Conservation (phyloP, 371 early-diverging fungal species). For the Dentiscutata heterogama region DNA sequence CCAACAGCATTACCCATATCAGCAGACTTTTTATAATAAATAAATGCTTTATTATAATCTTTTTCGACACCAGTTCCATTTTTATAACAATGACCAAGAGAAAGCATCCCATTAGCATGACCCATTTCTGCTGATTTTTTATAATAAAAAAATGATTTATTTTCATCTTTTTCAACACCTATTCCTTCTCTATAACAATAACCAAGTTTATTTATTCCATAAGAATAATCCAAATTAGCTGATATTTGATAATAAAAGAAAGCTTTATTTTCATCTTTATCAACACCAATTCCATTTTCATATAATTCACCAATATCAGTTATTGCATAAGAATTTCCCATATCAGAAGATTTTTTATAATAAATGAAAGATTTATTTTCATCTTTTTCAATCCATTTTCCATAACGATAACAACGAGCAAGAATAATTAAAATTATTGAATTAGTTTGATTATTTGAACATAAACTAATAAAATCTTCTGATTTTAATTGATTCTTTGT, state of each 20-base stretch:
- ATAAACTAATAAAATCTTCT: too few species aligned
- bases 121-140: constrained; percentile 58
- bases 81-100: constrained; percentile 80
- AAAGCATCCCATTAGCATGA: constrained; percentile 70
- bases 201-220: constrained; percentile 58
- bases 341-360: constrained; percentile 25
- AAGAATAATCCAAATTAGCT: not conserved
- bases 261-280: constrained; percentile 66
- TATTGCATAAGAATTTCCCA: constrained; percentile 52
- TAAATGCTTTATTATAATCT: constrained; percentile 67
- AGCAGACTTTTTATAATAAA: constrained; percentile 64
- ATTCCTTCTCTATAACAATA: constrained; percentile 79
- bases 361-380: not conserved
- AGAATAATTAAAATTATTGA: too few species aligned
- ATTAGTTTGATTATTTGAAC: too few species aligned
- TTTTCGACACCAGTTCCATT: constrained; percentile 77
- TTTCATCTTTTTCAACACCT: constrained; percentile 62
- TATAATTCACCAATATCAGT: constrained; percentile 84
- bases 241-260: constrained; percentile 68
- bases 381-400: not conserved
- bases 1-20: too few species aligned
- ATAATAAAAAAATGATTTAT: constrained; percentile 68
- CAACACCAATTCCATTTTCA: constrained; percentile 79
- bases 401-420: not conserved
- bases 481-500: too few species aligned